phyloP scores from a whole-genome alignment of 345 rosid species.

The Populus alba region DNA sequence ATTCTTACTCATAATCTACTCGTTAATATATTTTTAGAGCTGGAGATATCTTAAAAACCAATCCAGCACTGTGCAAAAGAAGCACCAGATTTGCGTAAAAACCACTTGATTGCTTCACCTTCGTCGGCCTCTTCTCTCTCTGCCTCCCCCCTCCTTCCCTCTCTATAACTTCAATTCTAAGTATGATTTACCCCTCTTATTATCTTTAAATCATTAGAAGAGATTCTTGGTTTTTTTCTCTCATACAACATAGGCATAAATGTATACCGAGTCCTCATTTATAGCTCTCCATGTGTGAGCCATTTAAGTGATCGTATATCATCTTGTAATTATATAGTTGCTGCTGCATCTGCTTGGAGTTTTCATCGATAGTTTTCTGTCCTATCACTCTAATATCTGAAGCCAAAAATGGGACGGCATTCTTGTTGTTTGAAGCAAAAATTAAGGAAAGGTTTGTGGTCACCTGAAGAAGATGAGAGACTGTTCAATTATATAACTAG shows the following conservation, averaged over 20 bases:
- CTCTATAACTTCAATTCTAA: slow-evolving; percentile 52
- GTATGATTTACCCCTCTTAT: slow-evolving; percentile 39
- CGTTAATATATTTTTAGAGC: slow-evolving; percentile 17
- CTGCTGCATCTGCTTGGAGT: not conserved
- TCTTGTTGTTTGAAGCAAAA: slow-evolving; percentile 57
- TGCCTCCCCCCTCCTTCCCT: slow-evolving; percentile 25
- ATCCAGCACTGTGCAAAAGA: slow-evolving; percentile 51
- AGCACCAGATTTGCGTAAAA: slow-evolving; percentile 60
- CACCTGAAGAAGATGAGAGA: slow-evolving; percentile 76
- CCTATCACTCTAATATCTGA: not conserved
- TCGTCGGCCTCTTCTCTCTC: slow-evolving; percentile 25
- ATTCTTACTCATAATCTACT: slow-evolving; percentile 17
- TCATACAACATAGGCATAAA: not conserved
- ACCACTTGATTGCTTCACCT: slow-evolving; percentile 63
- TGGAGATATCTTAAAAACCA: slow-evolving; percentile 52
- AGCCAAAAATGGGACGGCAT: slow-evolving; percentile 46
- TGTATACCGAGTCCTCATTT: slow-evolving; percentile 14
- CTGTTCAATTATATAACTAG: slow-evolving; percentile 53
- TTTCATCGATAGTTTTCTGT: slow-evolving; percentile 1
- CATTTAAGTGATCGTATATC: slow-evolving; percentile 9
- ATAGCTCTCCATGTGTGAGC: slow-evolving; percentile 3
- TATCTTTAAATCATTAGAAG: slow-evolving; percentile 31
- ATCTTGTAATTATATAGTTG: not conserved
- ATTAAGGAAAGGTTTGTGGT: slow-evolving; percentile 67
- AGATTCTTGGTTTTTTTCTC: slow-evolving; percentile 14